Evolutionary conservation across 805 yeast species (phyloP), one percentile per base, ranked within the genome.

Genomic region (Kazachstania bromeliacearum): DNA sequence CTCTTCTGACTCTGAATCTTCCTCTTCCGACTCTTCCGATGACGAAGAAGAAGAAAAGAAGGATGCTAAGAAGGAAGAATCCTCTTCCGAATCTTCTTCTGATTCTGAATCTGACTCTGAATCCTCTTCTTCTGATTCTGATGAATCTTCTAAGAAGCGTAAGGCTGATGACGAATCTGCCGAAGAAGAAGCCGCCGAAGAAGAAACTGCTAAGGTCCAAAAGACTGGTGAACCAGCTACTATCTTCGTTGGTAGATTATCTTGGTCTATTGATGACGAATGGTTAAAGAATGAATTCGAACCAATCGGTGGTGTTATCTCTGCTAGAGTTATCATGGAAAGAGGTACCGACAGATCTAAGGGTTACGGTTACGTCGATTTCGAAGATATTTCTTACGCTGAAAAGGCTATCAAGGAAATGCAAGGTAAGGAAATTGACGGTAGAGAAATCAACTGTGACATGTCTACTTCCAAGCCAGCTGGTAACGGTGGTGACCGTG

Each of bases 311-410:
- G 95, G 94, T 63, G 92, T 87, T 41, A 54, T 75, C 25, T 62
- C 78, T 52, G 96, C 97, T 48, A 80, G 98, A 68, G 95, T 92
- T 48, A 85, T 92, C 61, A 76, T 78, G 64, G 97, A 92, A 66
- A 82, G 92, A 68, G 82, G 81, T 43, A 75, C 94, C 41, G 92
- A 88, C 53, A 83, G 85, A 68, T 85, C 96, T 38, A 80, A 89
- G 73, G 98, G 98, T 63, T 89, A 84, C 73, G 94, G 94, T 62
- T 92, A 92, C 68, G 96, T 92, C 63, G 98, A 92, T 62, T 92
- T 92, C 59, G 85, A 76, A 51, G 65, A 71, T 53, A 76, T 75
- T 55, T 73, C 74, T 19, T 69, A 68, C 43, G 98, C 96, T 48
- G 87, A 85, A 63, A 80, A 79, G 64, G 97, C 97, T 7, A 63